Base-by-base conservation (phyloP, 768 basidiomycete species). In the Russula abietina region DNA sequence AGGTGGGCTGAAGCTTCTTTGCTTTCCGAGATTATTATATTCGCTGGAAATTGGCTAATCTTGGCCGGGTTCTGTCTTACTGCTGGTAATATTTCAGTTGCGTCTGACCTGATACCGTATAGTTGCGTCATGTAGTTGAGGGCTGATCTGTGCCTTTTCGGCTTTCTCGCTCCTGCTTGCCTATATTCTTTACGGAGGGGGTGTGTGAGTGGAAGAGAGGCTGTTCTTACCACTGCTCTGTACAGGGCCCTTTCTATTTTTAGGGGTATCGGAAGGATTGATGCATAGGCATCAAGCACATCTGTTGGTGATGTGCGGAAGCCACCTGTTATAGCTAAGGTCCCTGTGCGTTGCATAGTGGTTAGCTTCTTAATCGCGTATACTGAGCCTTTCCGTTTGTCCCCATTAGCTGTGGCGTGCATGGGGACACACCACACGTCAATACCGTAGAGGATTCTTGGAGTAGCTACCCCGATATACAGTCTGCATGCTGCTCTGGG, bases 311-410 rank as follows among this genome's bases (percentile, higher is more conserved):
- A 64, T 0, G 67, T 64, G 7, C 65, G 26, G 3, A 70, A 49
- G 0, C 69, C 70, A 0, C 68, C 67, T 16, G 71, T 70, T 4
- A 71, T 70, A 0, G 57, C 54, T 0, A 68, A 38, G 0, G 67
- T 57, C 0, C 69, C 73, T 0, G 51, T 30, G 0, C 73, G 56
- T 56, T 75, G 73, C 0, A 70, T 55, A 0, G 49, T 38, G 1
- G 46, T 19, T 0, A 72, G 45, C 0, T 45, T 30, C 8, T 33
- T 36, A 0, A 54, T 54, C 56, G 0, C 67, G 66, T 6, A 12
- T 48, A 1, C 28, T 28, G 16, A 36, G 19, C 4, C 5, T 28
- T n/a, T 32, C 30, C 1, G 17, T 33, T 0, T n/a, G 0, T 0
- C 8, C 2, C 1, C 9, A 16, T 36, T 7, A 6, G 30, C 4